Evolutionary conservation across 495 filamentous ascomycete genomes (phyloP).

Genomic region (Rhizodiscina lignyota): DNA sequence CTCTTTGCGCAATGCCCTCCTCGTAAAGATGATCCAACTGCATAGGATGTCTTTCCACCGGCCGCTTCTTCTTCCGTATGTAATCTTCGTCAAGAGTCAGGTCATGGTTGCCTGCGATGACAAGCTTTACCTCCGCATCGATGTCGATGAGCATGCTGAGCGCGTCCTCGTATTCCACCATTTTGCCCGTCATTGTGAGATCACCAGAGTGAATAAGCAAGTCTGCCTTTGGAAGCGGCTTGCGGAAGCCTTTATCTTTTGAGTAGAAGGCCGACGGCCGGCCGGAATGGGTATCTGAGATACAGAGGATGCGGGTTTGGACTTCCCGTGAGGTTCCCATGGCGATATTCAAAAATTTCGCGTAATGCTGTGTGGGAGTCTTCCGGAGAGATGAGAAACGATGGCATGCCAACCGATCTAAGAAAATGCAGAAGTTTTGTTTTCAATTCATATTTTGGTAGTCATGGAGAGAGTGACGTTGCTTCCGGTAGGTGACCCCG

Average conservation of each 20-base stretch:
- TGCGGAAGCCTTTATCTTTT: too few relatives aligned
- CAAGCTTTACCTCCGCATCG: conserved; percentile 52
- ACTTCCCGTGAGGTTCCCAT: too few relatives aligned
- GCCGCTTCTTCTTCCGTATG: conserved; percentile 4
- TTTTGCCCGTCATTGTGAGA: conserved; percentile 44
- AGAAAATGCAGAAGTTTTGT: too few relatives aligned
- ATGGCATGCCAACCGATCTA: too few relatives aligned
- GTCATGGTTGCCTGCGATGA: conserved; percentile 74
- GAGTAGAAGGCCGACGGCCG: too few relatives aligned
- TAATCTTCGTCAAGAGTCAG: conserved; percentile 45
- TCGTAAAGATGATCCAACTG: conserved; percentile 9
- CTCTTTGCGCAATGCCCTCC: conserved; percentile 6
- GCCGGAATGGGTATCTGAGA: conserved; percentile 91
- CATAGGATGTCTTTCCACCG: too few relatives aligned
- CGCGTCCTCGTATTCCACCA: conserved; percentile 33
- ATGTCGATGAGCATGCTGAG: conserved; percentile 37
- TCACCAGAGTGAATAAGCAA: conserved; percentile 62
- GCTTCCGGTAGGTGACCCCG: too few relatives aligned
- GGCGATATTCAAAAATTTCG: too few relatives aligned
- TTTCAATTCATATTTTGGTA: too few relatives aligned
- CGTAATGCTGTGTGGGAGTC: too few relatives aligned
- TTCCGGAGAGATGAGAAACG: too few relatives aligned
- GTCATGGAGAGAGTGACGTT: too few relatives aligned
- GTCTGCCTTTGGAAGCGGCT: conserved; percentile 33
- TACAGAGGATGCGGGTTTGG: conserved; percentile 67